These are phyloP conservation scores for Vinca major DNA, from an alignment of 305 asterid species.

Conservation along the genomic window DNA sequence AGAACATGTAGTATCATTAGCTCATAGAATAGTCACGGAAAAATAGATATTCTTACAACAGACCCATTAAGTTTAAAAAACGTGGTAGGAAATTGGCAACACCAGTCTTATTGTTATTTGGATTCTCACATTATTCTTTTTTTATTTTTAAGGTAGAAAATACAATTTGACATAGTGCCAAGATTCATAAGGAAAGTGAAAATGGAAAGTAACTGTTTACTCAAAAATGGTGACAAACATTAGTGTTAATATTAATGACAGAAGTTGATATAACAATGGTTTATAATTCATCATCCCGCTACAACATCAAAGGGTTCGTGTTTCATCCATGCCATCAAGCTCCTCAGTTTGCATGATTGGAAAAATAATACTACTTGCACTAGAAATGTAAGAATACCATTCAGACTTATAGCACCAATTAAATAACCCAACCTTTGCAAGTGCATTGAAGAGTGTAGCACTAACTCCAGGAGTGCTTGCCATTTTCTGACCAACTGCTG, in stretches of 20 bases:
- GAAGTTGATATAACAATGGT: not conserved
- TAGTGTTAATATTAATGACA: not conserved
- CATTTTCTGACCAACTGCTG: conserved; percentile 98
- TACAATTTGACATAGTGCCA: not conserved
- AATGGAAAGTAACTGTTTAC: not conserved
- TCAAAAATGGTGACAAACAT: not conserved
- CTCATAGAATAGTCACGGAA: not conserved
- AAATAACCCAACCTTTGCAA: conserved; percentile 65
- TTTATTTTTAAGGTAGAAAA: not conserved
- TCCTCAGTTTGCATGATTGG: not conserved
- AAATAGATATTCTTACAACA: not conserved
- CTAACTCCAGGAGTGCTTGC: conserved; percentile 99
- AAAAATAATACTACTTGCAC: not conserved
- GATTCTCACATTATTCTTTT: not conserved
- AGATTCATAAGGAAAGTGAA: not conserved
- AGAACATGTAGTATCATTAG: not conserved
- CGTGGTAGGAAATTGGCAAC: not conserved
- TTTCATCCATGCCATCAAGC: not conserved
- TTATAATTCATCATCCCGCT: not conserved
- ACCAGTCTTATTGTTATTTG: not conserved
- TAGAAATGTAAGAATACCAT: not conserved
- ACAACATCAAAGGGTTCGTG: not conserved
- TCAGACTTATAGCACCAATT: not conserved
- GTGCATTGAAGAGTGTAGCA: conserved; percentile 92
- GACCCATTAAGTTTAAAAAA: not conserved